Conservation (phyloP, 306 rosid species). For the Fragaria ananassa region DNA sequence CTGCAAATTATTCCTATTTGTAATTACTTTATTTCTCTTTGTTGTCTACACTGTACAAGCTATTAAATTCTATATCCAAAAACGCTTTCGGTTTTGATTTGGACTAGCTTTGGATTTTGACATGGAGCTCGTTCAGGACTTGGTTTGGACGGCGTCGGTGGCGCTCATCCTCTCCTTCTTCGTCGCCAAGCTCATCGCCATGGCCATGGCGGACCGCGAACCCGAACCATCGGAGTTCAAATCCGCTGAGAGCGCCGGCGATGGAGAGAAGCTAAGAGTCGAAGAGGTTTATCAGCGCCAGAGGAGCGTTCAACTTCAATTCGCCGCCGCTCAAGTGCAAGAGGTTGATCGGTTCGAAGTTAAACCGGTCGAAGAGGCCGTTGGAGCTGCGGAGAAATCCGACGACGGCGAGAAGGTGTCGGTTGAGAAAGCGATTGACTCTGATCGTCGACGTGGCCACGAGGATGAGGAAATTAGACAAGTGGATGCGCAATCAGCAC, state of each 20-base stretch:
- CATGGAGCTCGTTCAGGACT: slow-evolving; percentile 60
- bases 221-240: slow-evolving; percentile 8
- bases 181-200: slow-evolving; percentile 53
- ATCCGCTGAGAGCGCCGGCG: neutral
- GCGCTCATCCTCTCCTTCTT: slow-evolving; percentile 53
- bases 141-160: slow-evolving; percentile 45
- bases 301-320: slow-evolving; percentile 24
- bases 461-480: slow-evolving; percentile 3
- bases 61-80: neutral
- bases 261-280: slow-evolving; percentile 33
- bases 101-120: neutral
- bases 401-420: slow-evolving; percentile 7
- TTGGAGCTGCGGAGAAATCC: slow-evolving; percentile 10
- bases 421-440: slow-evolving; percentile 1
- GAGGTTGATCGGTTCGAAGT: slow-evolving; percentile 22
- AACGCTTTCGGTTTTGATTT: neutral
- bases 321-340: slow-evolving; percentile 9
- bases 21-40: neutral
- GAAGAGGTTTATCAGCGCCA: slow-evolving; percentile 25
- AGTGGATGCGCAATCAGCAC: slow-evolving; percentile 8
- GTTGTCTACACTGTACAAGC: neutral
- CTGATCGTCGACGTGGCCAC: slow-evolving; percentile 4
- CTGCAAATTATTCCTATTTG: slow-evolving; percentile 30
- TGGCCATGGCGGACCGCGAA: slow-evolving; percentile 32
- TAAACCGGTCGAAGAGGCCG: slow-evolving; percentile 1